Evolutionary conservation across 176 grass and related monocot genomes (phyloP).

Genomic region (Bromus sterilis): DNA sequence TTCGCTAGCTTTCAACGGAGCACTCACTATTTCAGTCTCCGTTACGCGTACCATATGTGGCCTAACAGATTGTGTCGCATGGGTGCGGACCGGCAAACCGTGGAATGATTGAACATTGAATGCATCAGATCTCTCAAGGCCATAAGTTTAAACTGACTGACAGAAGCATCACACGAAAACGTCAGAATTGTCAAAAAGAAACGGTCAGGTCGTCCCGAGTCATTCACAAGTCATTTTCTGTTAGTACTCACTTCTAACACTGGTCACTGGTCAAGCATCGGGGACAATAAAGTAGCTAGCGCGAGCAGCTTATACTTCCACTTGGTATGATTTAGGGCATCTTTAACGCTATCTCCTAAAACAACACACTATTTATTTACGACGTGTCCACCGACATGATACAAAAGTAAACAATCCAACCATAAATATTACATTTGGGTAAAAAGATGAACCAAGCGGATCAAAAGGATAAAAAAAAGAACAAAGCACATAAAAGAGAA

Average conservation of each 20-base stretch:
- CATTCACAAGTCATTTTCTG: background rate
- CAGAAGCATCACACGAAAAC: background rate
- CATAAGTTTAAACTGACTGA: background rate
- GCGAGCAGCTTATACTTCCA: no score
- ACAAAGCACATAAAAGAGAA: no score
- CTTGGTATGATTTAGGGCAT: no score
- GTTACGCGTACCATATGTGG: background rate
- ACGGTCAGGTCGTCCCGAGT: background rate
- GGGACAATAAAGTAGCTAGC: background rate
- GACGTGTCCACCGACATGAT: no score
- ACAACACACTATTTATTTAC: no score
- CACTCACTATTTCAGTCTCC: background rate
- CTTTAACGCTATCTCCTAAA: no score
- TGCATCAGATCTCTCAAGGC: background rate
- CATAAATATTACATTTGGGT: no score
- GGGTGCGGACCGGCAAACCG: background rate
- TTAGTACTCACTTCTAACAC: background rate
- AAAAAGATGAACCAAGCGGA: no score
- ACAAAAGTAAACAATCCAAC: no score
- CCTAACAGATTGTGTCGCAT: background rate
- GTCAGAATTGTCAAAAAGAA: background rate
- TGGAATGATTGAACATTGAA: background rate
- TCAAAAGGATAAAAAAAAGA: no score
- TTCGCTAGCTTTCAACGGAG: background rate
- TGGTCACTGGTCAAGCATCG: background rate